Evolutionary conservation across 2,329 filamentous ascomycete species (phyloP), one percentile per base, ranked within the genome.

Genomic region (Fusarium burgessii): DNA sequence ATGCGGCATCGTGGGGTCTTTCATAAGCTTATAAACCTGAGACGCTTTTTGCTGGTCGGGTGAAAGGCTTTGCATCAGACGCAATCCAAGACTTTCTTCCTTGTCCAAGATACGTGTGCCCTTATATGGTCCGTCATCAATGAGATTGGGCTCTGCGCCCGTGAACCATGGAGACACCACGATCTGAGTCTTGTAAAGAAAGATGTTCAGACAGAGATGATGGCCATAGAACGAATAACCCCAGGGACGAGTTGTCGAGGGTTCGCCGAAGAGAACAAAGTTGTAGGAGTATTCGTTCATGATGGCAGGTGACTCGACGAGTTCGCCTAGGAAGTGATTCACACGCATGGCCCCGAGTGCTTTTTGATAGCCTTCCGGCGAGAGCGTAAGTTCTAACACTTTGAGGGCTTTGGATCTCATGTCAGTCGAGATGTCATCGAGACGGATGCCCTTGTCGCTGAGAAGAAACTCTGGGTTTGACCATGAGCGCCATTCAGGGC

Each of bases 241-340:
- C 92, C 92, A 94, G 0, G 91, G 89, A 5, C 52, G 29, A 10
- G 82, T 82, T 0, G 81, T 77, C 0, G 88, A 90, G 0, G 91
- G 91, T 13, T 80, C 79, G 1, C 91, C 91, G 76, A 94, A 94
- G 3, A 94, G 81, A 38, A 89, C 87, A 64, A 93, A 91, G 80
- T 94, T 94, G 84, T 94, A 94, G 2, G 90, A 92, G 80, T 87
- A 89, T 77, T 93, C 88, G 80, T 93, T 94, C 86, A 92, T 89
- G 56, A 94, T 87, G 9, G 81, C 78, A 0, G 88, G 85, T 0
- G 88, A 85, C 36, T 88, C 76, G 52, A 92, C 89, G 0, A 94
- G 84, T 64, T 92, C 86, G 46, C 92, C 92, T 0, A 94, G 85
- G 80, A 93, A 94, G 59, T 90, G 89, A 79, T 94, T 94, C 77